Conservation (phyloP, 2,329 filamentous ascomycete species). For the Zymoseptoria ardabiliae region DNA sequence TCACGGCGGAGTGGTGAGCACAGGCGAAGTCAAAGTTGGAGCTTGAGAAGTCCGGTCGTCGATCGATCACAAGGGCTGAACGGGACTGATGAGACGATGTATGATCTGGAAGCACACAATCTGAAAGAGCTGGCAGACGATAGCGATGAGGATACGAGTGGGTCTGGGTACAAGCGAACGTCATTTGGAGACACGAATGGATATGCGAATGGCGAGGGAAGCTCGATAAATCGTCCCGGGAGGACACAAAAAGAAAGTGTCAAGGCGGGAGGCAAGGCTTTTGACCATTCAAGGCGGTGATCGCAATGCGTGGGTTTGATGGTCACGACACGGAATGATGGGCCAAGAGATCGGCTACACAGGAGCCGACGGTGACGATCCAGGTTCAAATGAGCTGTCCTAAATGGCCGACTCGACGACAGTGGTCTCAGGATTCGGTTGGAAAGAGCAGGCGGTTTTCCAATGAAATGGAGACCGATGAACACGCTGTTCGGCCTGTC, state of each 20-base stretch:
- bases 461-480: neutral
- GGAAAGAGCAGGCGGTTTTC: neutral
- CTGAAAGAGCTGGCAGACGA: conserved; percentile 74
- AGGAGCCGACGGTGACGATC: neutral
- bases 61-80: conserved; percentile 36
- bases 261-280: conserved; percentile 15
- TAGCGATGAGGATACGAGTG: conserved; percentile 53
- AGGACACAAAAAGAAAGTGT: conserved; percentile 11
- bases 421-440: neutral
- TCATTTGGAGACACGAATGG: conserved; percentile 27
- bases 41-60: conserved; percentile 36
- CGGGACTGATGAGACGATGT: conserved; percentile 53
- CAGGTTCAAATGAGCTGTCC: neutral
- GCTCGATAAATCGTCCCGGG: conserved; percentile 6
- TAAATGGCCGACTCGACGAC: neutral
- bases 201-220: conserved; percentile 10
- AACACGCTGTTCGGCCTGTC: neutral
- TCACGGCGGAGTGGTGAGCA: conserved; percentile 62
- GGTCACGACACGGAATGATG: neutral
- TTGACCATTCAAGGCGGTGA: conserved; percentile 15
- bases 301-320: neutral
- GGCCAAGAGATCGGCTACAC: neutral
- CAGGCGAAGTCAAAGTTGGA: conserved; percentile 50
- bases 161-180: conserved; percentile 26
- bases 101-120: conserved; percentile 69